Evolutionary conservation across 768 basidiomycete genomes (phyloP).

Genomic region (Auricularia sp.): DNA sequence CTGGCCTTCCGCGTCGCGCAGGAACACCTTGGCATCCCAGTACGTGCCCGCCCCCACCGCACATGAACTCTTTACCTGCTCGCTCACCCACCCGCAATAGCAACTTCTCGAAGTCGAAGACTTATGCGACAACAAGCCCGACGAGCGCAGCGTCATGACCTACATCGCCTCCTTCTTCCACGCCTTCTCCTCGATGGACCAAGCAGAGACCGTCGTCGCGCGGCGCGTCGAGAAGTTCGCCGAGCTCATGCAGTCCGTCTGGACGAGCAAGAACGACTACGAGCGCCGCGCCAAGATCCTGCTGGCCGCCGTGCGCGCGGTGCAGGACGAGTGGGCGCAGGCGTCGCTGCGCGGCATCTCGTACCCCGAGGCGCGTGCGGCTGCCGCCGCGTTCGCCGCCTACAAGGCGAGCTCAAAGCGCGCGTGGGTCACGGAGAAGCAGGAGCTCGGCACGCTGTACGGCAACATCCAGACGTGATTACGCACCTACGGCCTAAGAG

Average conservation of each 20-base stretch:
- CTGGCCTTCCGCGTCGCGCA: conserved; percentile 85
- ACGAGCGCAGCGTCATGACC: conserved; percentile 96
- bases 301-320: conserved; percentile 53
- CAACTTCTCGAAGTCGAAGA: conserved; percentile 96
- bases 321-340: conserved; percentile 61
- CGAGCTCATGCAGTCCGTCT: conserved; percentile 87
- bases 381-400: conserved; percentile 57
- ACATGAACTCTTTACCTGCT: conserved; percentile 21
- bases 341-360: conserved; percentile 54
- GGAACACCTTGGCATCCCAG: conserved; percentile 77
- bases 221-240: conserved; percentile 93
- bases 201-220: conserved; percentile 89
- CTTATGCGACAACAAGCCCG: conserved; percentile 80
- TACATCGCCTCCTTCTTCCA: conserved; percentile 98
- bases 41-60: conserved; percentile 18
- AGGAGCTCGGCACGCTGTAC: conserved; percentile 79
- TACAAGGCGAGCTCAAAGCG: conserved; percentile 86
- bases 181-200: conserved; percentile 96
- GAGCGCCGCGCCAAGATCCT: conserved; percentile 51
- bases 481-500: conserved; percentile 75
- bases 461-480: conserved; percentile 92
- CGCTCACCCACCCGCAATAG: conserved; percentile 16
- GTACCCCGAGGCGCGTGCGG: conserved; percentile 73
- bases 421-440: conserved; percentile 80
- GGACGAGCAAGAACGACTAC: conserved; percentile 84